phyloP scores from a whole-genome alignment of 2,329 filamentous ascomycete genomes.

The Cercospora beticola region DNA sequence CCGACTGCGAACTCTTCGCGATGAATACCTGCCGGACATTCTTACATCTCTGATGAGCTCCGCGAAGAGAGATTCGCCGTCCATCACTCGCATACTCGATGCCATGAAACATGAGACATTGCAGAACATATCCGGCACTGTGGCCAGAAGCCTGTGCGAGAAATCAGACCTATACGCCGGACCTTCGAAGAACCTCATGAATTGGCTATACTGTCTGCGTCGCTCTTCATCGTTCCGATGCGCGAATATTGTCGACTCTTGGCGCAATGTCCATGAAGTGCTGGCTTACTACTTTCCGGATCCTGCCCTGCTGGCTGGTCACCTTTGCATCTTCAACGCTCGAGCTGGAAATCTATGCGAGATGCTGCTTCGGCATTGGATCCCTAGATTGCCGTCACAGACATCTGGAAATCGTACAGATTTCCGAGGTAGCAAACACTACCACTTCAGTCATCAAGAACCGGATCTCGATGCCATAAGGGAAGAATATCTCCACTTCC shows the following conservation, averaged over 20 bases:
- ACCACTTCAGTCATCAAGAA: not conserved
- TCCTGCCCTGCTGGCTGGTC: conserved; percentile 5
- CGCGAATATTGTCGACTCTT: not conserved
- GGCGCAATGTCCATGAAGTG: conserved; percentile 8
- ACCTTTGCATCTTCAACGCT: conserved; percentile 4
- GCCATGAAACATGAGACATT: conserved; percentile 2
- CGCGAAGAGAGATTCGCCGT: not conserved
- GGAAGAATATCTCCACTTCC: not conserved
- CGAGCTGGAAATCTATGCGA: not conserved
- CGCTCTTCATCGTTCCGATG: not conserved
- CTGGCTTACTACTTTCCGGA: conserved; percentile 10
- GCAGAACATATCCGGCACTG: not conserved
- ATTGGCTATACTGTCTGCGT: conserved; percentile 14
- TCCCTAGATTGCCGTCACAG: not conserved
- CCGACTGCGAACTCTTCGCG: conserved; percentile 20
- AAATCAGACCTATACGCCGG: not conserved
- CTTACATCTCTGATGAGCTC: conserved; percentile 9
- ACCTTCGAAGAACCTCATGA: not conserved
- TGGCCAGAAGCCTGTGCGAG: not conserved
- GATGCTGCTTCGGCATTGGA: conserved; percentile 14
- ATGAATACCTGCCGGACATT: conserved; percentile 10
- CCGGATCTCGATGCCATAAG: not conserved
- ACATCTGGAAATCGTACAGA: not conserved
- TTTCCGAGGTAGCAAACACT: not conserved
- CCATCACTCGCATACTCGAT: conserved; percentile 18